phyloP scores from a whole-genome alignment of 2,329 filamentous ascomycete species.

The Venturia pyrina region DNA sequence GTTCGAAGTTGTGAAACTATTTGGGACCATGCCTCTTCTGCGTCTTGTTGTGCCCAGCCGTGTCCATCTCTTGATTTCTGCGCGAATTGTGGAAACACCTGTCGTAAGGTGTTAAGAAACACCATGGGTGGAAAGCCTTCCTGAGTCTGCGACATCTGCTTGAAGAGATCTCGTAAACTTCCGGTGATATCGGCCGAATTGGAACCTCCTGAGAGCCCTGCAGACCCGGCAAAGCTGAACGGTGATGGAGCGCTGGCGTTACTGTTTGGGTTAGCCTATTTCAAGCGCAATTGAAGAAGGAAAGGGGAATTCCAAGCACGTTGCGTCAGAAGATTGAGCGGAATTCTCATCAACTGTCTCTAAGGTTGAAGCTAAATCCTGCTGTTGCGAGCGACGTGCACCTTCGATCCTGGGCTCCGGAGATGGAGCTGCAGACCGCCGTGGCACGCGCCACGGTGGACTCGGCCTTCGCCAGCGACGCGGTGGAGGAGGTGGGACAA shows the following conservation, averaged over 20 bases:
- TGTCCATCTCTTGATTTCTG: conserved; percentile 73
- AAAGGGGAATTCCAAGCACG: not conserved
- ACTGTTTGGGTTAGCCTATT: not conserved
- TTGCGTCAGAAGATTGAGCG: not conserved
- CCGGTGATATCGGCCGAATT: conserved; percentile 61
- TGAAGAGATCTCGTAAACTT: conserved; percentile 74
- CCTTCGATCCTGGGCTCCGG: not conserved
- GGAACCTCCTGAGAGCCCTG: not conserved
- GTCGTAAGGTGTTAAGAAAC: conserved; percentile 73
- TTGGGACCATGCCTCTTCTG: conserved; percentile 96
- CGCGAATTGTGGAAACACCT: conserved; percentile 82
- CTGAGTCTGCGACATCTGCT: conserved; percentile 81
- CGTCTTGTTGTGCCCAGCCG: conserved; percentile 95
- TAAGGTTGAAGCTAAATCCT: not conserved
- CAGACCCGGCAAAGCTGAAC: conserved; percentile 8
- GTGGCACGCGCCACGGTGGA: too few species aligned
- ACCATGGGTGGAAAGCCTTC: conserved; percentile 72
- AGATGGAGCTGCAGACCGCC: not conserved
- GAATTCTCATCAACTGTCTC: not conserved
- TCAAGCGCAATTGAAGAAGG: not conserved
- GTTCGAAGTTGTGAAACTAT: conserved; percentile 75
- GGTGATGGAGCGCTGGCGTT: conserved; percentile 6
- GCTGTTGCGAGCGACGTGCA: not conserved
- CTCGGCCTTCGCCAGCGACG: too few species aligned
- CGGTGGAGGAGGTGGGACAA: too few species aligned